Evolutionary conservation across 352 stramenopile genomes (phyloP).

Genomic region (Vaucheria bursata): DNA sequence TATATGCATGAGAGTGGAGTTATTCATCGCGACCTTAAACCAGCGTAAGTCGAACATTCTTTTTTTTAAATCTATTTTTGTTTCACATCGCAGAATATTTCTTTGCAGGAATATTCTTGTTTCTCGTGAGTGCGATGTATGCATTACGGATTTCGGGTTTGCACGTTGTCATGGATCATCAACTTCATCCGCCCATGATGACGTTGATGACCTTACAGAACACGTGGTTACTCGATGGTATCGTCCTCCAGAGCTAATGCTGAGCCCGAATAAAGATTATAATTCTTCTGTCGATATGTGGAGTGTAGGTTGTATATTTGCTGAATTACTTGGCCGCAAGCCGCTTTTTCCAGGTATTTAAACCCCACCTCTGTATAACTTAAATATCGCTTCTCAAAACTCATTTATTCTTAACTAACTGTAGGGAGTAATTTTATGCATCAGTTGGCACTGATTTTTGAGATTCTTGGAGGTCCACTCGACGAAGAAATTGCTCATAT

Average conservation of each 20-base stretch:
- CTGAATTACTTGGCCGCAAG: conserved; percentile 84
- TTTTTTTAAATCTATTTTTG: not conserved
- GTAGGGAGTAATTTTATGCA: conserved; percentile 91
- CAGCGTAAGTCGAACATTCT: not conserved
- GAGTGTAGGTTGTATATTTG: conserved; percentile 91
- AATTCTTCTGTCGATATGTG: conserved; percentile 69
- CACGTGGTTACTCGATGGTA: conserved; percentile 60
- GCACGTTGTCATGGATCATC: not conserved
- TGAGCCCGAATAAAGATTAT: conserved; percentile 72
- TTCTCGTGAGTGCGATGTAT: conserved; percentile 69
- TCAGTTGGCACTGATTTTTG: conserved; percentile 86
- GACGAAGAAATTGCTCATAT: conserved; percentile 77
- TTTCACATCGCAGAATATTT: not conserved
- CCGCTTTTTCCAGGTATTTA: conserved; percentile 78
- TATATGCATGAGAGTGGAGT: conserved; percentile 26
- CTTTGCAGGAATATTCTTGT: conserved; percentile 68
- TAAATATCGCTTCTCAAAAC: conserved; percentile 50
- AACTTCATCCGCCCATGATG: conserved; percentile 46
- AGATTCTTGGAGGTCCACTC: conserved; percentile 69
- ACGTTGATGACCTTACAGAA: conserved; percentile 62
- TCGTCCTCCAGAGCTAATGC: conserved; percentile 75
- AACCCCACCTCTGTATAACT: not conserved
- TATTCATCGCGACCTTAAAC: conserved; percentile 3
- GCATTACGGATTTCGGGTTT: conserved; percentile 83
- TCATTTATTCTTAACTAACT: too few species aligned